These are phyloP conservation scores for Harringtonia aguacate DNA, from an alignment of 2,329 filamentous ascomycete species.

Conservation along the genomic window DNA sequence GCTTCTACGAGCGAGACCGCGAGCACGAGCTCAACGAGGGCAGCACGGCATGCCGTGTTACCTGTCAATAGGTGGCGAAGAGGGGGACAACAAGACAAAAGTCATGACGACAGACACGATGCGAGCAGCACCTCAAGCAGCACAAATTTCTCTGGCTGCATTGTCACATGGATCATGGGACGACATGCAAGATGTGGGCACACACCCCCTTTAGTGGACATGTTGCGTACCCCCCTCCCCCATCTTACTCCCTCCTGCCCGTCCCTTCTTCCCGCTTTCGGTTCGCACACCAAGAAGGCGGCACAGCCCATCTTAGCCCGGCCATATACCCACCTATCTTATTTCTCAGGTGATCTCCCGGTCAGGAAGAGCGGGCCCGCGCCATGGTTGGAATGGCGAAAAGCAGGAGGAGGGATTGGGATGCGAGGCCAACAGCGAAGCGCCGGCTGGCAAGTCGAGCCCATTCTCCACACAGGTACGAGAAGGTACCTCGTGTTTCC, in stretches of 20 bases:
- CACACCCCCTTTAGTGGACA: not conserved
- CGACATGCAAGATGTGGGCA: not conserved
- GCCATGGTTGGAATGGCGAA: not conserved
- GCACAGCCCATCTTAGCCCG: slow-evolving; percentile 5
- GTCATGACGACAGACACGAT: too few species aligned
- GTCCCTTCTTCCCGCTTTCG: slow-evolving; percentile 4
- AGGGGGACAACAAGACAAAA: too few species aligned
- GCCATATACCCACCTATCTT: slow-evolving; percentile 1
- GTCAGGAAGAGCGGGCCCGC: not conserved
- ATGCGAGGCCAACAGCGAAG: too few species aligned
- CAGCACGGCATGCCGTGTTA: too few species aligned
- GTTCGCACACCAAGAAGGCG: slow-evolving; percentile 2
- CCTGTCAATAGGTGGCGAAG: too few species aligned
- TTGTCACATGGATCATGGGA: not conserved
- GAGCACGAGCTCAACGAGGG: too few species aligned
- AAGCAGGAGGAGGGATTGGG: not conserved
- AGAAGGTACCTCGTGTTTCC: too few species aligned
- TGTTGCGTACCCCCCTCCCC: not conserved
- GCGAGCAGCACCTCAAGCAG: too few species aligned
- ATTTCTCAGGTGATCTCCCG: slow-evolving; percentile 7
- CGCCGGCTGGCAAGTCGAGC: too few species aligned
- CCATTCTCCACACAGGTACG: too few species aligned
- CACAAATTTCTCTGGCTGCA: not conserved
- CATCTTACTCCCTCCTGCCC: not conserved
- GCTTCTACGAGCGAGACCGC: too few species aligned